Evolutionary conservation across 371 early-diverging fungal species (phyloP), one percentile per base, ranked within the genome.

Genomic region (Actinomucor elegans): DNA sequence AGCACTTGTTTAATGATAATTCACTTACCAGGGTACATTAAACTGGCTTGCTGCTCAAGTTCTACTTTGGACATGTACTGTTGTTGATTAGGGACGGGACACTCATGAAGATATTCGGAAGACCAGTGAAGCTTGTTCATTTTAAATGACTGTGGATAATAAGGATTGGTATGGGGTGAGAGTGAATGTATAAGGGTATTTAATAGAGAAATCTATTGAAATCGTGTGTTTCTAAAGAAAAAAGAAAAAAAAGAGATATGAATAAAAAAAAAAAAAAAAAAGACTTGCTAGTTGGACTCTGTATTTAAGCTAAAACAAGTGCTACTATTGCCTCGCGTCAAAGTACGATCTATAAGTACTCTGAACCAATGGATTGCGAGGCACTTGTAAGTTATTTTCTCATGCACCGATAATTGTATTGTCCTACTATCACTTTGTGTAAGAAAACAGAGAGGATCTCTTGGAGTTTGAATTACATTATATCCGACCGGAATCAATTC

Each of bases 1-100:
- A n/a, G n/a, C n/a, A n/a, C n/a, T n/a, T n/a, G n/a, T n/a, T n/a
- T n/a, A n/a, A n/a, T n/a, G n/a, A n/a, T n/a, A n/a, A n/a, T 28
- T 36, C 24, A 43, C n/a, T 66, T 66, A 72, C 72, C 66, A 50
- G 66, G 61, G 57, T 61, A 59, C 33, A 66, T 51, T 60, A 68
- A 49, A 55, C 44, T 60, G 11, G 69, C 33, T 48, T 68, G 69
- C 23, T 54, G 55, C 28, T 54, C 55, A 37, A 54, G 31, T 31
- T 54, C 55, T 15, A 42, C 29, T 34, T 52, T 52, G 14, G 52
- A 41, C 52, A 54, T 54, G 55, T 54, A 54, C 38, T 45, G 50
- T 50, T 61, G 51, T 29, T 53, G 64, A 28, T 69, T 66, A 23
- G 56, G 52, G 17, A 53, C 58, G 35, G 56, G 33, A 23, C 60